A percentile compares a stretch with the other conserved stretches of the same genome.
phyloP scores from a whole-genome alignment of 805 yeast genomes.

The Komagataella kurtzmanii region DNA sequence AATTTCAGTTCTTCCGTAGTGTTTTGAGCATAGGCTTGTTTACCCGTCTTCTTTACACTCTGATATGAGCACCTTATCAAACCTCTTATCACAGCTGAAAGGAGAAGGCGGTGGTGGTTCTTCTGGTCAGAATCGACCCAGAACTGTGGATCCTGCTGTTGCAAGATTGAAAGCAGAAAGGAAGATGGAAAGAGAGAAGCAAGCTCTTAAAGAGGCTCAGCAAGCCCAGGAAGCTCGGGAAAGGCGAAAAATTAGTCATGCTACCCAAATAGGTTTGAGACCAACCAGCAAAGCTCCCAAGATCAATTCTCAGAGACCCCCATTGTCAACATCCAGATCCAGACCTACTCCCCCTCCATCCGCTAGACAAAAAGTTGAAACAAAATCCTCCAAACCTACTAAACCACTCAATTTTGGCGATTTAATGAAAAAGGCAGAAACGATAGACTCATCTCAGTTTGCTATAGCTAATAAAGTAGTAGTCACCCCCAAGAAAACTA shows the following conservation, averaged over 20 bases:
- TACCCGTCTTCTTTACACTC: not conserved
- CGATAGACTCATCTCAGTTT: slow-evolving; percentile 36
- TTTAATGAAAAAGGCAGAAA: slow-evolving; percentile 55
- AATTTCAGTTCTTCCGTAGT: not conserved
- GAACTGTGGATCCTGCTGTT: slow-evolving; percentile 52
- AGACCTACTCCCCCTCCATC: not conserved
- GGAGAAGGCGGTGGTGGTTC: slow-evolving; percentile 6
- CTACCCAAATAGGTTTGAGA: not conserved
- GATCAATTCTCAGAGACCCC: not conserved
- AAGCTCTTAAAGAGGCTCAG: slow-evolving; percentile 17
- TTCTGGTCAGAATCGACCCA: not conserved
- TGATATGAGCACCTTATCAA: slow-evolving; percentile 10
- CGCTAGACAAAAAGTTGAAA: not conserved
- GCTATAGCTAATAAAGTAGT: slow-evolving; percentile 21
- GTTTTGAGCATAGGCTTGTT: not conserved
- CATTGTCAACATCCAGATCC: not conserved
- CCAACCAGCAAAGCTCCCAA: not conserved
- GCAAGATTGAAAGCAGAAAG: slow-evolving; percentile 56
- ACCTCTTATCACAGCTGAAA: slow-evolving; percentile 16
- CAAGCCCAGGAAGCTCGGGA: slow-evolving; percentile 3
- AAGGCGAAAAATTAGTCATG: not conserved
- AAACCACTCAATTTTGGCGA: slow-evolving; percentile 50
- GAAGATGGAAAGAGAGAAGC: slow-evolving; percentile 35
- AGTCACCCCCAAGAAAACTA: slow-evolving; percentile 10
- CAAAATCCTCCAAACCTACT: slow-evolving; percentile 6